A percentile compares a stretch with the other conserved stretches of the same genome.
Evolutionary conservation across 1,139 yeast species (phyloP).

Genomic region (Meyerozyma athensensis): DNA sequence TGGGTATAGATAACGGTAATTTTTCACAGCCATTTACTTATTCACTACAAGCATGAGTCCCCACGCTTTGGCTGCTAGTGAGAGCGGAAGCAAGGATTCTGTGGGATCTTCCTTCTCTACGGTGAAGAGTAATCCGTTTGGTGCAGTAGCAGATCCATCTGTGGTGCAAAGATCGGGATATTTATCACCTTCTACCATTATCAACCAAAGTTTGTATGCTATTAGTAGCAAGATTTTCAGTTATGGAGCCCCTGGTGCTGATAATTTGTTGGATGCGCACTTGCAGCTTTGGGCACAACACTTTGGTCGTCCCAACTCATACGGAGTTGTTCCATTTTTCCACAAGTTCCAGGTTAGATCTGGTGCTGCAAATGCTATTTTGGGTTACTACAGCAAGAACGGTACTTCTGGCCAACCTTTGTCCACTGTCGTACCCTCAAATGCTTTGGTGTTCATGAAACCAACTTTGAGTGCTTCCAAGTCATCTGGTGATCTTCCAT

Average conservation of each 20-base stretch:
- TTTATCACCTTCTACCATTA: conserved; percentile 59
- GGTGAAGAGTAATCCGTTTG: conserved; percentile 45
- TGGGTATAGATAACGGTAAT: conserved; percentile 1
- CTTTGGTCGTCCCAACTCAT: conserved; percentile 48
- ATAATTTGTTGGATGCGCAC: conserved; percentile 56
- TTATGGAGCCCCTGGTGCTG: conserved; percentile 61
- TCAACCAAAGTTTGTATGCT: conserved; percentile 63
- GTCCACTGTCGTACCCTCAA: conserved; percentile 63
- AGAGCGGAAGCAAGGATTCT: conserved; percentile 1
- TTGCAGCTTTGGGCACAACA: conserved; percentile 56
- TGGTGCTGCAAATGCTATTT: conserved; percentile 77
- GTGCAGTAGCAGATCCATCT: conserved; percentile 53
- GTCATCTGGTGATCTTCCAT: conserved; percentile 44
- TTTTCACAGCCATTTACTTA: conserved; percentile 2
- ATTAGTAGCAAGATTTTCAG: conserved; percentile 63
- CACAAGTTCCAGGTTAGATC: conserved; percentile 68
- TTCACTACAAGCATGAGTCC: conserved; percentile 9
- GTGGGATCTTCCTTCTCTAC: conserved; percentile 7
- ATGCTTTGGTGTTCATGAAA: conserved; percentile 64
- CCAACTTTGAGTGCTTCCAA: conserved; percentile 41
- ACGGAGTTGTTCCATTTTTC: conserved; percentile 53
- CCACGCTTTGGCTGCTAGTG: conserved; percentile 7
- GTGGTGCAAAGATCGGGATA: conserved; percentile 47
- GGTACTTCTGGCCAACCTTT: conserved; percentile 37
- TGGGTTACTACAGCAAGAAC: conserved; percentile 58